Evolutionary conservation across 2,329 filamentous ascomycete genomes (phyloP).

Genomic region (Colletotrichum karsti): DNA sequence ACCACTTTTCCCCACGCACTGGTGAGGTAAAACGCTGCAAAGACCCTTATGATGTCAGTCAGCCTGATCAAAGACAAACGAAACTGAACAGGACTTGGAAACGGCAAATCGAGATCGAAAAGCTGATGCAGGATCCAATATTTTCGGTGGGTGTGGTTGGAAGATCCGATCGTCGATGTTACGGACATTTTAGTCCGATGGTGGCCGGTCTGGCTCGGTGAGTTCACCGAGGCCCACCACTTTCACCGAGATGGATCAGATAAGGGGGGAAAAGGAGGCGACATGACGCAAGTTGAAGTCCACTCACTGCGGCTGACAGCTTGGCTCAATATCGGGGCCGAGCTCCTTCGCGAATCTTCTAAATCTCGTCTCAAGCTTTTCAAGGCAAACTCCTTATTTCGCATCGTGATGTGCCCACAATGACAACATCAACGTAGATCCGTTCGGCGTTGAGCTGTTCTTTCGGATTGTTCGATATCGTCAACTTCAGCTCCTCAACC

Average conservation of each 20-base stretch:
- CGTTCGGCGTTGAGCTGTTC: neutral
- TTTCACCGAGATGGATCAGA: neutral
- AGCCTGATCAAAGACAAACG: neutral
- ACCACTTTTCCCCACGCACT: slow-evolving; percentile 12
- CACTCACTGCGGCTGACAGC: slow-evolving; percentile 7
- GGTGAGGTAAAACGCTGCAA: neutral
- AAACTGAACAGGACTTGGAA: no score
- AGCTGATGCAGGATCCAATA: neutral
- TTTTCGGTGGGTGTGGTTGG: neutral
- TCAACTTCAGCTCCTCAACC: neutral
- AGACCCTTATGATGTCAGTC: slow-evolving; percentile 9
- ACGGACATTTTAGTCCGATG: neutral
- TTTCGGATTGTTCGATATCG: neutral
- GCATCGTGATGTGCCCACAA: neutral
- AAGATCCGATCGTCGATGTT: neutral
- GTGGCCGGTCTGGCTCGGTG: neutral
- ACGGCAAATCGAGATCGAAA: neutral
- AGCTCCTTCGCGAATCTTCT: neutral
- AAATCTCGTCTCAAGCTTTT: neutral
- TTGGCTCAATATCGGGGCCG: neutral
- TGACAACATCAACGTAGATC: neutral
- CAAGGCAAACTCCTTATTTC: neutral
- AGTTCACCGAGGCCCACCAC: neutral
- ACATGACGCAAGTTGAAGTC: slow-evolving; percentile 3
- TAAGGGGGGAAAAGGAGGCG: neutral